Evolutionary conservation across 2,329 filamentous ascomycete species (phyloP).

Genomic region (Keithomyces neogunnii): DNA sequence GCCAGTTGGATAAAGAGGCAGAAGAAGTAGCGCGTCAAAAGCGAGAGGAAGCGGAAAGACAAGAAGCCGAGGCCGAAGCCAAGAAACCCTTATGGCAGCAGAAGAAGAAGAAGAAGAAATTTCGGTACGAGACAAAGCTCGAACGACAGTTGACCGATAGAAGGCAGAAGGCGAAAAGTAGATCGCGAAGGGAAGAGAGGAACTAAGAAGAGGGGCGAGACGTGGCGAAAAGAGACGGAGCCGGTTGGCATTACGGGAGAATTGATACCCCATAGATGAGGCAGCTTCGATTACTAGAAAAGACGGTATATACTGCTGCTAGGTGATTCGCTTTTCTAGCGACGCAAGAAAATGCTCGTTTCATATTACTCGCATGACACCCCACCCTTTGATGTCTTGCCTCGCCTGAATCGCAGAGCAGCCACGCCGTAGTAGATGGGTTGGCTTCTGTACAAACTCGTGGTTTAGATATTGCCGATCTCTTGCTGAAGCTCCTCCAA

Average conservation of each 20-base stretch:
- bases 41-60: constrained; percentile 18
- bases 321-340: constrained; percentile 19
- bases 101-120: constrained; percentile 85
- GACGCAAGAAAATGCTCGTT: constrained; percentile 16
- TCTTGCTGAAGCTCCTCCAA: constrained; percentile 83
- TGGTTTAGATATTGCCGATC: constrained; percentile 79
- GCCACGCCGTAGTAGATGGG: constrained; percentile 4
- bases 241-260: background rate
- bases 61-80: constrained; percentile 20
- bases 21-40: constrained; percentile 15
- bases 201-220: background rate
- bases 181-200: constrained; percentile 23
- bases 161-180: constrained; percentile 56
- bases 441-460: constrained; percentile 11
- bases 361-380: constrained; percentile 9
- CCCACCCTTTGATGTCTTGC: background rate
- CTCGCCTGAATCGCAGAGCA: background rate
- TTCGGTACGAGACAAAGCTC: constrained; percentile 82
- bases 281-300: constrained; percentile 19
- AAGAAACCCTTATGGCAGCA: constrained; percentile 18
- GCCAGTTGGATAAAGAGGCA: constrained; percentile 28
- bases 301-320: constrained; percentile 22
- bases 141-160: constrained; percentile 68
- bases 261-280: constrained; percentile 22
- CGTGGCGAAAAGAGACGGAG: background rate